phyloP scores from a whole-genome alignment of 768 basidiomycete species.

The Thelephora aurantiotincta region DNA sequence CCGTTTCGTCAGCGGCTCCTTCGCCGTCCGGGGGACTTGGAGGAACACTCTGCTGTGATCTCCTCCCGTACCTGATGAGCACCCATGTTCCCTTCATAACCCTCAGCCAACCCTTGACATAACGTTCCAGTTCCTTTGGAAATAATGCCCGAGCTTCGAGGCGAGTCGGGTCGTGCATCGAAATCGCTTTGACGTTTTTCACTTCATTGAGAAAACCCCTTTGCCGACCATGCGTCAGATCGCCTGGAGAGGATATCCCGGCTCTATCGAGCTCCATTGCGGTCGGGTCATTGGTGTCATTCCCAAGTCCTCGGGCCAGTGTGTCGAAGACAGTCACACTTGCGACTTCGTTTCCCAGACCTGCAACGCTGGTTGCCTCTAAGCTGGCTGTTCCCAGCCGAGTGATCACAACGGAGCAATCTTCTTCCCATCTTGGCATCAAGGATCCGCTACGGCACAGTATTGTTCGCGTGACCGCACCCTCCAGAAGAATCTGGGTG shows the following conservation, averaged over 20 bases:
- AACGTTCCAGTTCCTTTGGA: constrained; percentile 23
- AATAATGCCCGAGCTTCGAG: constrained; percentile 23
- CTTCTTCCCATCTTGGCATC: constrained; percentile 48
- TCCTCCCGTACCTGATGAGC: background rate
- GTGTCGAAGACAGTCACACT: constrained; percentile 22
- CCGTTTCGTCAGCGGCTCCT: constrained; percentile 17
- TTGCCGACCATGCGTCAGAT: constrained; percentile 15
- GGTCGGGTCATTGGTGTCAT: constrained; percentile 8
- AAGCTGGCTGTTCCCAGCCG: constrained; percentile 63
- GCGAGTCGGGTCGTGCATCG: constrained; percentile 21
- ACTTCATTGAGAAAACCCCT: constrained; percentile 40
- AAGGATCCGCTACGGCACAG: constrained; percentile 31
- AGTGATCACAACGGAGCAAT: constrained; percentile 57
- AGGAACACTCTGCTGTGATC: background rate
- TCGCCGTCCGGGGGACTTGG: constrained; percentile 1
- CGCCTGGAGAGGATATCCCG: constrained; percentile 26
- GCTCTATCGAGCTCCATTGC: constrained; percentile 25
- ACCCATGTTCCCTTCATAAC: constrained; percentile 2
- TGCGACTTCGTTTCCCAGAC: constrained; percentile 63
- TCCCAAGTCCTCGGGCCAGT: background rate
- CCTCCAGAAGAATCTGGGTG: constrained; percentile 53
- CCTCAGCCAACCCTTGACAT: constrained; percentile 7
- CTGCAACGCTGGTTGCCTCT: constrained; percentile 58
- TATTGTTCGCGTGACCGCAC: constrained; percentile 43
- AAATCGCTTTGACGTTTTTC: constrained; percentile 22